These are phyloP conservation scores for Alloteropsis angusta DNA, from an alignment of 202 grass and related monocot genomes.

Conservation along the genomic window DNA sequence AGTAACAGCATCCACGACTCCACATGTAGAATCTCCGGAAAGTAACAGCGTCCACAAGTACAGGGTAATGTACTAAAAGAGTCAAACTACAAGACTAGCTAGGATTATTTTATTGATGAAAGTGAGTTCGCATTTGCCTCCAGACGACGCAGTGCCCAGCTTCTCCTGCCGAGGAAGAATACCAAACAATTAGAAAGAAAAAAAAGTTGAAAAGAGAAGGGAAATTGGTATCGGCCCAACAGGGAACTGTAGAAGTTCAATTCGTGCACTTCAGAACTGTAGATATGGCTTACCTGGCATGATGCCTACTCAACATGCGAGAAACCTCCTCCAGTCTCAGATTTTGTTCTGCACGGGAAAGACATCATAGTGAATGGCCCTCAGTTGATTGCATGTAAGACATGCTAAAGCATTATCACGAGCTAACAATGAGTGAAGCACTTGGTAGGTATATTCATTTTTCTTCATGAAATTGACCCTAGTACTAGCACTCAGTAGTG, in stretches of 20 bases:
- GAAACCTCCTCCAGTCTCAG: constrained; percentile 50
- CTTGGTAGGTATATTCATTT: not conserved
- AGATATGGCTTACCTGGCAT: constrained; percentile 26
- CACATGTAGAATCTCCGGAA: too few species aligned
- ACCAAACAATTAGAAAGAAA: not conserved
- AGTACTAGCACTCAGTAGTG: not conserved
- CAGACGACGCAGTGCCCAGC: not conserved
- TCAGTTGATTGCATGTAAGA: not conserved
- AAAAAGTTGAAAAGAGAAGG: not conserved
- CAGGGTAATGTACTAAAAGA: not conserved
- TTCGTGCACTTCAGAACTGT: not conserved
- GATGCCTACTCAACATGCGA: constrained; percentile 66
- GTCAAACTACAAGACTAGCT: constrained; percentile 11
- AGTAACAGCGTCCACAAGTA: not conserved
- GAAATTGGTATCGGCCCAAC: not conserved
- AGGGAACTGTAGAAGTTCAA: not conserved
- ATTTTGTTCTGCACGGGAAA: constrained; percentile 51
- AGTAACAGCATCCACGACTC: not conserved
- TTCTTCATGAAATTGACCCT: not conserved
- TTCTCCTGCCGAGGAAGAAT: constrained; percentile 3
- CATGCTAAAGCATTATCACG: not conserved
- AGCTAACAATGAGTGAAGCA: not conserved
- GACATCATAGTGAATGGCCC: constrained; percentile 2
- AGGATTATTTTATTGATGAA: constrained; percentile 17
- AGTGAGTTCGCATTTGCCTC: not conserved